phyloP scores from a whole-genome alignment of 2,329 filamentous ascomycete species.

The Sphaerostilbella broomeana region DNA sequence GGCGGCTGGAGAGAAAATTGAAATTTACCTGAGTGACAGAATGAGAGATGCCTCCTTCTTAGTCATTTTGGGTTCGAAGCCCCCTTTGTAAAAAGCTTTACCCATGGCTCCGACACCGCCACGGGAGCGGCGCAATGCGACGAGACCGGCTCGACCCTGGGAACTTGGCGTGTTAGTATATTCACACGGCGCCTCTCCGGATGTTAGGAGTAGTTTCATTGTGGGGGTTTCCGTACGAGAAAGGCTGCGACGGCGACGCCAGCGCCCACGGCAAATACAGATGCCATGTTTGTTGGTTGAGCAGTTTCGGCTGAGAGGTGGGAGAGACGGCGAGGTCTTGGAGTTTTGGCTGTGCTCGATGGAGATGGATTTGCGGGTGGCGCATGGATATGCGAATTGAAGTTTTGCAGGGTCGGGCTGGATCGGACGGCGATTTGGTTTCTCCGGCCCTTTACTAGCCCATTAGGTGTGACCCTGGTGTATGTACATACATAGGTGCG shows the following conservation, averaged over 20 bases:
- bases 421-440: slow-evolving; percentile 14
- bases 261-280: slow-evolving; percentile 40
- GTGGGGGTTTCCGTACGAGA: slow-evolving; percentile 31
- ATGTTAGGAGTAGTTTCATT: not conserved
- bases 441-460: too few species aligned
- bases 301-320: too few species aligned
- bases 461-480: too few species aligned
- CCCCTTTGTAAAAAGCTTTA: slow-evolving; percentile 94
- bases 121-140: slow-evolving; percentile 78
- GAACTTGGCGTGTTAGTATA: slow-evolving; percentile 1
- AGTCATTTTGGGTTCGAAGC: slow-evolving; percentile 96
- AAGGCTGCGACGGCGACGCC: slow-evolving; percentile 47
- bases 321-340: too few species aligned
- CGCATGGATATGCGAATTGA: slow-evolving; percentile 5
- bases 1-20: too few species aligned
- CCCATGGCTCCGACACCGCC: slow-evolving; percentile 74
- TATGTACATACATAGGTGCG: too few species aligned
- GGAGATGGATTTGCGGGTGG: slow-evolving; percentile 1
- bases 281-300: slow-evolving; percentile 35
- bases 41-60: slow-evolving; percentile 86
- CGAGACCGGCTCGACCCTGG: slow-evolving; percentile 84
- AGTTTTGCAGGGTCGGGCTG: slow-evolving; percentile 17
- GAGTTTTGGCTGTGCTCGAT: not conserved
- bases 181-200: not conserved
- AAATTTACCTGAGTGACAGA: slow-evolving; percentile 73